Conservation (phyloP, 331 rosid genomes). For the Prunus yedoensis region DNA sequence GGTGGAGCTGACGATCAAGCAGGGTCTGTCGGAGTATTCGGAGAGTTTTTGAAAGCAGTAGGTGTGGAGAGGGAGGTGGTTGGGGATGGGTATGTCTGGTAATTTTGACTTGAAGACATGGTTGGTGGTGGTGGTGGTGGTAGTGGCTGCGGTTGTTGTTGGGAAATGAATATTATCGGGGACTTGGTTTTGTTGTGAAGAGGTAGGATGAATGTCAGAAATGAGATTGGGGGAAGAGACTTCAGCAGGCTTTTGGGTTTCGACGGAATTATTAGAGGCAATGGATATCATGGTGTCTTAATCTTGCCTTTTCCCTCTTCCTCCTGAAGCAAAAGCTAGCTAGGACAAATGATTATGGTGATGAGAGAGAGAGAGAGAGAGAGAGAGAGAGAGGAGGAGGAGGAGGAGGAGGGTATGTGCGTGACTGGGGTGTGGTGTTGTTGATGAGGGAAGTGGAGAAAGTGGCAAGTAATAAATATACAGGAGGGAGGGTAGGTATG, state of each 20-base stretch:
- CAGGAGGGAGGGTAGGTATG: slow-evolving; percentile 38
- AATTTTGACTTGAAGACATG: slow-evolving; percentile 57
- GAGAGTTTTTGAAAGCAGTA: slow-evolving; percentile 58
- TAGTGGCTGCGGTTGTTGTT: not conserved
- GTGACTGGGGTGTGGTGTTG: not conserved
- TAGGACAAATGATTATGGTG: not conserved
- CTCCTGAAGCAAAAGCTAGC: no score
- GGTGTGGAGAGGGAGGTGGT: slow-evolving; percentile 72
- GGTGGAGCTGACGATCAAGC: slow-evolving; percentile 69
- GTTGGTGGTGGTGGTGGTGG: not conserved
- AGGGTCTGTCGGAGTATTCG: slow-evolving; percentile 46
- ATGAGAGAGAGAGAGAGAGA: not conserved
- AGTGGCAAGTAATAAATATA: not conserved
- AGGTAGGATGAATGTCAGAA: not conserved
- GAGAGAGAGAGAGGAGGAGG: not conserved
- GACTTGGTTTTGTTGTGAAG: not conserved
- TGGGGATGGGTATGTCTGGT: slow-evolving; percentile 63
- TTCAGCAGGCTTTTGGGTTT: slow-evolving; percentile 32
- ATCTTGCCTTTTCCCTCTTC: not conserved
- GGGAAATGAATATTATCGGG: not conserved
- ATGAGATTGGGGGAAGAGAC: slow-evolving; percentile 10
- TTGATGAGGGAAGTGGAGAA: not conserved
- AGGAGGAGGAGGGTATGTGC: not conserved
- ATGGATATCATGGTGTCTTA: slow-evolving; percentile 37
- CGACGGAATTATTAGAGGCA: slow-evolving; percentile 36